phyloP scores from a whole-genome alignment of 2,329 filamentous ascomycete genomes.

The Fusarium nurragi region DNA sequence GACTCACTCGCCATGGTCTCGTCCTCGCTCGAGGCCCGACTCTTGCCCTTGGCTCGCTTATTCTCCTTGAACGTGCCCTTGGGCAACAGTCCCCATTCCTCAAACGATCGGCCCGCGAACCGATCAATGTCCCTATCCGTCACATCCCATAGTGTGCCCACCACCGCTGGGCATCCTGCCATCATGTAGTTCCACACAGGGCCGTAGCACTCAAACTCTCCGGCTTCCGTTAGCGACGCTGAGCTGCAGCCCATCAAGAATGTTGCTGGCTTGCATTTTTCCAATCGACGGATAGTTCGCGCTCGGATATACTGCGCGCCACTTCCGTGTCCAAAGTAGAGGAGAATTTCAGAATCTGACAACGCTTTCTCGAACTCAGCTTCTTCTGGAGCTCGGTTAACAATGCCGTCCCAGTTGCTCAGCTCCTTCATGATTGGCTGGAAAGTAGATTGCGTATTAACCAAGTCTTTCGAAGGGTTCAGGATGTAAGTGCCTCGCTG shows the following conservation, averaged over 20 bases:
- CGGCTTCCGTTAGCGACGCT: conserved; percentile 78
- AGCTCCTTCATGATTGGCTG: conserved; percentile 70
- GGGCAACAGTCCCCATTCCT: conserved; percentile 82
- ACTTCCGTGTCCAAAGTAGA: conserved; percentile 97
- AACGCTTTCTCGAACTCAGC: conserved; percentile 78
- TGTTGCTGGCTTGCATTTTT: conserved; percentile 77
- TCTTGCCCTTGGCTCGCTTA: conserved; percentile 44
- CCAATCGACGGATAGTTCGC: conserved; percentile 80
- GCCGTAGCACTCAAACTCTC: conserved; percentile 90
- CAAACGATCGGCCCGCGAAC: conserved; percentile 81
- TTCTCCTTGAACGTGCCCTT: conserved; percentile 56
- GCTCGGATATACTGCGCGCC: conserved; percentile 94
- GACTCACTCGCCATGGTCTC: conserved; percentile 38
- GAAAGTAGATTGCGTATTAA: conserved; percentile 81
- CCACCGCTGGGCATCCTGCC: conserved; percentile 84
- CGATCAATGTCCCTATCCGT: conserved; percentile 98
- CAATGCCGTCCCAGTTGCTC: conserved; percentile 76
- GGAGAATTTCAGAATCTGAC: conserved; percentile 72
- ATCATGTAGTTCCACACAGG: conserved; percentile 93
- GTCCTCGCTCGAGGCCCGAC: conserved; percentile 37
- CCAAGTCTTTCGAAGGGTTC: conserved; percentile 87
- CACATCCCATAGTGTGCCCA: conserved; percentile 97
- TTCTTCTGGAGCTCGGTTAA: conserved; percentile 77
- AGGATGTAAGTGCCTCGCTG: conserved; percentile 79
- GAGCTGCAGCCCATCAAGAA: conserved; percentile 96